Conservation (phyloP, 345 rosid genomes). For the Rhizophora apiculata region DNA sequence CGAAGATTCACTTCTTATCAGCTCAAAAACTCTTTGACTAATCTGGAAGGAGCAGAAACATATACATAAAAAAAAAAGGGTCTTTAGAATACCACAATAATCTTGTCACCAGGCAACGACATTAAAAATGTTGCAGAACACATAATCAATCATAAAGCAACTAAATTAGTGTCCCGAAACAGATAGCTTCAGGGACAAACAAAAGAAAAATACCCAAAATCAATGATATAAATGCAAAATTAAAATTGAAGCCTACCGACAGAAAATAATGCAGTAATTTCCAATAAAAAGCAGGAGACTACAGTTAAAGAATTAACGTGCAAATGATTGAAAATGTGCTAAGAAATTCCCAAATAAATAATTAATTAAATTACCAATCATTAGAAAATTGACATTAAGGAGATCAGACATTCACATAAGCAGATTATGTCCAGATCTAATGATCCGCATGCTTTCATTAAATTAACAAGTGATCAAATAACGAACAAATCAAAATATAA, state of each 20-base stretch:
- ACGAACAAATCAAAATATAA: background rate
- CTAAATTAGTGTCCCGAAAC: background rate
- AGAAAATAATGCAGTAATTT: too few species aligned
- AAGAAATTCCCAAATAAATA: too few species aligned
- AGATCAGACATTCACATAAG: too few species aligned
- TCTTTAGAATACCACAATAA: background rate
- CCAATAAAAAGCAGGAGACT: too few species aligned
- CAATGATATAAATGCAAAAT: too few species aligned
- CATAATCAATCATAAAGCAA: background rate
- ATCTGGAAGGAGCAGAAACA: slow-evolving; percentile 48
- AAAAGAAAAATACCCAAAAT: background rate
- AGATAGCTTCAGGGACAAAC: background rate
- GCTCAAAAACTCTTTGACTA: slow-evolving; percentile 75
- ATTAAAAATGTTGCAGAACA: background rate
- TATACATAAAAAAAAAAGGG: slow-evolving; percentile 5
- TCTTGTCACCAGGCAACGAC: background rate
- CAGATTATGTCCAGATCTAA: slow-evolving; percentile 1
- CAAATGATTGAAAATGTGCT: too few species aligned
- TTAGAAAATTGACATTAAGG: too few species aligned
- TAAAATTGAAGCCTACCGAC: too few species aligned
- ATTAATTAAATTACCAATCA: too few species aligned
- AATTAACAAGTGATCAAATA: background rate
- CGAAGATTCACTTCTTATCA: slow-evolving; percentile 57
- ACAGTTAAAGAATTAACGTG: too few species aligned
- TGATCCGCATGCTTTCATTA: background rate